A percentile compares a stretch with the other conserved stretches of the same genome.
Conservation (phyloP, 208 protist species). For the Leishmania turanica region DNA sequence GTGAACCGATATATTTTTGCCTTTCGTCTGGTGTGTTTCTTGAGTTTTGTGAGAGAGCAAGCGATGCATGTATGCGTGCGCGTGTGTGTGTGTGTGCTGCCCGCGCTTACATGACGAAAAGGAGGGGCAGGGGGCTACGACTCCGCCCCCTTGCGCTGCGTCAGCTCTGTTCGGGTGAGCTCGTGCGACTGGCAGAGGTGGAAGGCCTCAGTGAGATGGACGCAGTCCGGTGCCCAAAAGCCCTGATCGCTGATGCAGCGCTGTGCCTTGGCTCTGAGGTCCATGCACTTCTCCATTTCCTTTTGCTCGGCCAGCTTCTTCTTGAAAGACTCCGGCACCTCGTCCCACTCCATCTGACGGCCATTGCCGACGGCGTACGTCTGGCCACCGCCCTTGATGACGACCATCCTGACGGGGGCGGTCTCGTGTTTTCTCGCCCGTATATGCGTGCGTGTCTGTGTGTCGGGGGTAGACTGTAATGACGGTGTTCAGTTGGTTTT, state of each 20-base stretch:
- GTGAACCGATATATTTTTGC: background rate
- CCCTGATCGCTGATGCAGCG: conserved; percentile 69
- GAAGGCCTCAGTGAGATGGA: conserved; percentile 68
- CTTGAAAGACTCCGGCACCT: conserved; percentile 80
- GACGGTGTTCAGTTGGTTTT: background rate
- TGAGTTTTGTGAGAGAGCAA: background rate
- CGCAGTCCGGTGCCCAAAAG: conserved; percentile 71
- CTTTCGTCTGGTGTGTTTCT: background rate
- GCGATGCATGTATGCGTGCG: background rate
- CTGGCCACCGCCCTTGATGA: conserved; percentile 77
- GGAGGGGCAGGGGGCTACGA: background rate
- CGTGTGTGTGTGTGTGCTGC: background rate
- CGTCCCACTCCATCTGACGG: conserved; percentile 76
- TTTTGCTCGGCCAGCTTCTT: conserved; percentile 57
- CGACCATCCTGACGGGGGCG: conserved; percentile 50
- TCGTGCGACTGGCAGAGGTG: conserved; percentile 76
- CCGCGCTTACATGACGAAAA: background rate
- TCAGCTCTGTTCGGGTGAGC: conserved; percentile 48
- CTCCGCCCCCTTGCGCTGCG: conserved; percentile 14
- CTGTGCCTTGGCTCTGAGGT: conserved; percentile 65
- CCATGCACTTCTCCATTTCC: conserved; percentile 73
- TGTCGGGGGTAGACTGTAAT: background rate
- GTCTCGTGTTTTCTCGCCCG: background rate
- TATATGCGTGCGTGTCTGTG: conserved; percentile 8
- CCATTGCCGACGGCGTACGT: conserved; percentile 79